These are phyloP conservation scores for Desmodesmus armatus DNA, from an alignment of 139 green algal genomes.

Conservation along the genomic window DNA sequence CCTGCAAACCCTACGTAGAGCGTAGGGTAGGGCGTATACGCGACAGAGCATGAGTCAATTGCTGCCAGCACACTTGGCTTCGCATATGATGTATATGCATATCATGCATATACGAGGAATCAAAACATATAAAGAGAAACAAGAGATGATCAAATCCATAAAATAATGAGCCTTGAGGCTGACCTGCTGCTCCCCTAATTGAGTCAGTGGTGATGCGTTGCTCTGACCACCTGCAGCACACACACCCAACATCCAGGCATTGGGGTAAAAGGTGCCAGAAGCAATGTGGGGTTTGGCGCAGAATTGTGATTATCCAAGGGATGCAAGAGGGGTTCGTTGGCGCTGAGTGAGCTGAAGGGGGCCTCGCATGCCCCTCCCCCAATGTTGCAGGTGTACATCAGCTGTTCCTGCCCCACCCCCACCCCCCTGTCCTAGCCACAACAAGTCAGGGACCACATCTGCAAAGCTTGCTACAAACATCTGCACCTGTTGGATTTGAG, in stretches of 20 bases:
- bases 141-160: not conserved
- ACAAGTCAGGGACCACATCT: too few species aligned
- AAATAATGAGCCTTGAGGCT: not conserved
- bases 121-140: too few species aligned
- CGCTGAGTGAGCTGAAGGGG: too few species aligned
- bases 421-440: too few species aligned
- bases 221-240: conserved; percentile 37
- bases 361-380: too few species aligned
- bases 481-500: too few species aligned
- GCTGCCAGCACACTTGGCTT: not conserved
- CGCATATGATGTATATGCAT: not conserved
- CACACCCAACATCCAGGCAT: not conserved
- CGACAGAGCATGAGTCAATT: not conserved
- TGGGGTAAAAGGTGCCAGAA: not conserved
- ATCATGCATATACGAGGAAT: not conserved
- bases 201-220: conserved; percentile 36
- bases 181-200: conserved; percentile 26
- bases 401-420: too few species aligned
- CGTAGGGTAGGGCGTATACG: not conserved
- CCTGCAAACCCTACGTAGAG: not conserved
- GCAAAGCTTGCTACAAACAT: too few species aligned
- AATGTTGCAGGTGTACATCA: not conserved
- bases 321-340: too few species aligned
- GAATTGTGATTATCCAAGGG: not conserved
- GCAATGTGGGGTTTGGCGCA: not conserved